These are phyloP conservation scores for Solanum pennellii DNA, from an alignment of 257 asterid species.

Conservation along the genomic window DNA sequence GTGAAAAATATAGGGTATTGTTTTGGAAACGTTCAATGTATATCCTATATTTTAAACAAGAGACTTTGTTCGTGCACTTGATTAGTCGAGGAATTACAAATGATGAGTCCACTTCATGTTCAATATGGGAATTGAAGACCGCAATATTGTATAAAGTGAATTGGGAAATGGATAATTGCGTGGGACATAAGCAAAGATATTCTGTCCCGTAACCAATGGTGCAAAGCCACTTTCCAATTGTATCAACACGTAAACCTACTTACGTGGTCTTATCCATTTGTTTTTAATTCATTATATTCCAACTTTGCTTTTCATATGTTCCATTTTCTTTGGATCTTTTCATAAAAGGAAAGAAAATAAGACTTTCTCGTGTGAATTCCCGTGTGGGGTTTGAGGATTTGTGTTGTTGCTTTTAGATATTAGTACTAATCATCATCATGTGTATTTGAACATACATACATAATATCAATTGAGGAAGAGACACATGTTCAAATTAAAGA, in stretches of 20 bases:
- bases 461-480: neutral
- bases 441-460: neutral
- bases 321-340: neutral
- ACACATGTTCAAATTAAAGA: neutral
- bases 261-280: conserved; percentile 8
- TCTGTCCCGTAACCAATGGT: conserved; percentile 17
- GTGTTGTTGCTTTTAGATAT: neutral
- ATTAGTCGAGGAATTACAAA: neutral
- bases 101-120: neutral
- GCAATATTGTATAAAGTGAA: conserved; percentile 1
- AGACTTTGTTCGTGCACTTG: too few species aligned
- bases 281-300: neutral
- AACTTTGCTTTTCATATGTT: neutral
- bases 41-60: too few species aligned
- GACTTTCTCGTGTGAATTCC: neutral
- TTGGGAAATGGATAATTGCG: neutral
- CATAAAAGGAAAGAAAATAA: neutral
- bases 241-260: neutral
- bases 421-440: neutral
- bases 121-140: neutral
- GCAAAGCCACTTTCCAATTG: conserved; percentile 1
- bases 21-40: neutral
- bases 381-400: neutral
- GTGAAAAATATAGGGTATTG: neutral
- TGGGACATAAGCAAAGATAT: conserved; percentile 20